Percentiles rank a stretch among this genome's conserved stretches.
Evolutionary conservation across 2,329 filamentous ascomycete species (phyloP).

Genomic region (Geoglossum cookeanum): DNA sequence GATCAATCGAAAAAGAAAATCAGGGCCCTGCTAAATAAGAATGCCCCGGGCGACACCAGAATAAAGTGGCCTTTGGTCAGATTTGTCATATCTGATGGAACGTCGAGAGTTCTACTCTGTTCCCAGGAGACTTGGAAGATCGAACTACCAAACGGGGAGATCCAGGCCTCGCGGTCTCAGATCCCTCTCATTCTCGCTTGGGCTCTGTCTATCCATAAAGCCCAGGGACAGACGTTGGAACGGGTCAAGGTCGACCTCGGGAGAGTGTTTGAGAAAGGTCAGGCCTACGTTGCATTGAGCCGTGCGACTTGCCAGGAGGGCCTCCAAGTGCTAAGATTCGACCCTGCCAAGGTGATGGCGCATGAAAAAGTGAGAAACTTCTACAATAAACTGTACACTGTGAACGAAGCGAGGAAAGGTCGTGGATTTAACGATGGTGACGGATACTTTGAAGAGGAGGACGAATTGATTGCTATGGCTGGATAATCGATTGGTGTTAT

Average conservation of each 20-base stretch:
- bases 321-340: conserved; percentile 73
- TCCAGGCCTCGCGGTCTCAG: conserved; percentile 71
- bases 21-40: conserved; percentile 29
- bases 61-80: conserved; percentile 65
- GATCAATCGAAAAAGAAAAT: conserved; percentile 35
- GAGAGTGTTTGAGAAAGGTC: conserved; percentile 87
- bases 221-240: conserved; percentile 84
- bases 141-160: conserved; percentile 83
- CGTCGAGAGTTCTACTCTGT: conserved; percentile 56
- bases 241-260: conserved; percentile 87
- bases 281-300: conserved; percentile 91
- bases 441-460: not conserved
- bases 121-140: conserved; percentile 88
- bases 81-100: conserved; percentile 65
- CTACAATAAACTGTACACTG: conserved; percentile 55
- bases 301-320: conserved; percentile 77
- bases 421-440: not conserved
- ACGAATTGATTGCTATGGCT: not conserved
- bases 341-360: conserved; percentile 82
- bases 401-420: not conserved
- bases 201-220: conserved; percentile 96
- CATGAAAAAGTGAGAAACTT: conserved; percentile 74
- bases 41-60: conserved; percentile 27
- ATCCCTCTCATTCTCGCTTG: conserved; percentile 84
- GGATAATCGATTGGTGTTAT: not conserved